Evolutionary conservation across 192 early-diverging fungal species (phyloP).

Genomic region (Podila horticola): DNA sequence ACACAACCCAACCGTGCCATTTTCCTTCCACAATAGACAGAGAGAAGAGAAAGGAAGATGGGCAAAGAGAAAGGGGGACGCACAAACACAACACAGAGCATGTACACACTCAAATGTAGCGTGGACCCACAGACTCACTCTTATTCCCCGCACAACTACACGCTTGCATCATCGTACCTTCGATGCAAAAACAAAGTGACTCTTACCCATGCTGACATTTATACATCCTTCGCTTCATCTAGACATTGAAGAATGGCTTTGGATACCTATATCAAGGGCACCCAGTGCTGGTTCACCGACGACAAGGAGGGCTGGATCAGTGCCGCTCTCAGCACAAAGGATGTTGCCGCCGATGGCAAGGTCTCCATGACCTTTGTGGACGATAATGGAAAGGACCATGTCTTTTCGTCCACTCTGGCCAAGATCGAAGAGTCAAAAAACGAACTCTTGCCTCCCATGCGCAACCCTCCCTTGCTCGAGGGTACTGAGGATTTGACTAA

Average conservation of each 20-base stretch:
- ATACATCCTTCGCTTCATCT: conserved; percentile 10
- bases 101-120: too few species aligned
- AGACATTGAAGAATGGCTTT: conserved; percentile 49
- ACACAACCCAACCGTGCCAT: too few species aligned
- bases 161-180: too few species aligned
- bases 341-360: conserved; percentile 62
- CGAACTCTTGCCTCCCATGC: conserved; percentile 85
- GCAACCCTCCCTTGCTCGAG: conserved; percentile 92
- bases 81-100: too few species aligned
- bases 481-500: conserved; percentile 93
- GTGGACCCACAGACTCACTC: too few species aligned
- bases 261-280: conserved; percentile 77
- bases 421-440: conserved; percentile 75
- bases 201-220: neutral
- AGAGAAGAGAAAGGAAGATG: too few species aligned
- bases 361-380: conserved; percentile 72
- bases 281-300: conserved; percentile 91
- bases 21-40: too few species aligned
- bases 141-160: too few species aligned
- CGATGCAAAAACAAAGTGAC: too few species aligned
- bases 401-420: conserved; percentile 75
- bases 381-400: conserved; percentile 72
- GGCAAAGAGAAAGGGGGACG: too few species aligned
- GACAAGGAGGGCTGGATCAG: conserved; percentile 87
- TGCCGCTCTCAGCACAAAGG: conserved; percentile 67